Conservation (phyloP, 2,329 filamentous ascomycete genomes). For the Magnaporthiopsis poae region DNA sequence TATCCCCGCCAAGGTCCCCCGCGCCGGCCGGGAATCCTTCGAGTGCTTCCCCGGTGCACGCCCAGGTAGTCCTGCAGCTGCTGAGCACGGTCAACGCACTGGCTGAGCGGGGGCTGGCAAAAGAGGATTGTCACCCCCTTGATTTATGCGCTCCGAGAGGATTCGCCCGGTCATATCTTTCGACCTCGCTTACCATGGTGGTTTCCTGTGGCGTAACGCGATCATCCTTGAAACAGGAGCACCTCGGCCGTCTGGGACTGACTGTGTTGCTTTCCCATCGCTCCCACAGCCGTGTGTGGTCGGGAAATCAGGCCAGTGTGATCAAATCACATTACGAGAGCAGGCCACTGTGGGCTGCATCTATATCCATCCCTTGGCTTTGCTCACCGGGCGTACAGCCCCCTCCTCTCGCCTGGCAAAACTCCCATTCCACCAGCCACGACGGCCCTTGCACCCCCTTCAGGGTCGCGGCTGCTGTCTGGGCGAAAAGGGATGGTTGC, state of each 20-base stretch:
- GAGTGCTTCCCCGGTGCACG: not conserved
- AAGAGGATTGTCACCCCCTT: not conserved
- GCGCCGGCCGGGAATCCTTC: not conserved
- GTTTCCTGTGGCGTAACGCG: not conserved
- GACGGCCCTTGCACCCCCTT: not conserved
- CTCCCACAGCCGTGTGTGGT: not conserved
- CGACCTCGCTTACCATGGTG: not conserved
- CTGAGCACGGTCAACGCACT: no score
- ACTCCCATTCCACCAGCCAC: not conserved
- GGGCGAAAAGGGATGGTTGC: not conserved
- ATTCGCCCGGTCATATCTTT: not conserved
- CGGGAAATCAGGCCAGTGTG: not conserved
- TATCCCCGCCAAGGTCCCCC: not conserved
- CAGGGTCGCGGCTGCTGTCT: not conserved
- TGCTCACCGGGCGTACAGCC: not conserved
- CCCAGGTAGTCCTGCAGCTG: not conserved
- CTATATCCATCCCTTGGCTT: not conserved
- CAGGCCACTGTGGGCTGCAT: not conserved
- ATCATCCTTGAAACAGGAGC: not conserved
- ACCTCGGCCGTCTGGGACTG: not conserved
- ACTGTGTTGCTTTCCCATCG: not conserved
- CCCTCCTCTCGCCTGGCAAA: not conserved
- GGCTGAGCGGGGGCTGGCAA: not conserved
- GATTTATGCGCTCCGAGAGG: not conserved
- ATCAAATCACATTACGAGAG: not conserved